phyloP scores from a whole-genome alignment of 768 basidiomycete genomes.

The Termitomyces sp. region DNA sequence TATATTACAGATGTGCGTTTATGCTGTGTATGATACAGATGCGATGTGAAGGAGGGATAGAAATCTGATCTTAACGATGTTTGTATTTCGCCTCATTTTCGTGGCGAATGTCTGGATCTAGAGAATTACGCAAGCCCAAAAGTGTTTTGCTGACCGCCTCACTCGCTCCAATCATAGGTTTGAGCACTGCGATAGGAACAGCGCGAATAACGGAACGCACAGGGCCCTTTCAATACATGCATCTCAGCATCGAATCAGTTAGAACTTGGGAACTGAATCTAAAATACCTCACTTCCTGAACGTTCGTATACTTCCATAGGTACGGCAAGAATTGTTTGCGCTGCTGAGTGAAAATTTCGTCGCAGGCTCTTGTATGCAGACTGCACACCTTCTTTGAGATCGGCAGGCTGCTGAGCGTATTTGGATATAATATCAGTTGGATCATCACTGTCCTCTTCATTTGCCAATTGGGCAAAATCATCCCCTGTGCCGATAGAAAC shows the following conservation, averaged over 20 bases:
- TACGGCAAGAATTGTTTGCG: slow-evolving; percentile 96
- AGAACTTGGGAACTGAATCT: background rate
- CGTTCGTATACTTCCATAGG: slow-evolving; percentile 99
- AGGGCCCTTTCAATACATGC: slow-evolving; percentile 56
- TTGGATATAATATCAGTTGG: slow-evolving; percentile 67
- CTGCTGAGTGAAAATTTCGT: slow-evolving; percentile 86
- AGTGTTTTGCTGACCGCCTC: slow-evolving; percentile 96
- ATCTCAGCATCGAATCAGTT: slow-evolving; percentile 1
- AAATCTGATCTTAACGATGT: slow-evolving; percentile 40
- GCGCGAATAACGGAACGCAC: slow-evolving; percentile 93
- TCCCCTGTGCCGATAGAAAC: slow-evolving; percentile 42
- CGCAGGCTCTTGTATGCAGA: slow-evolving; percentile 88
- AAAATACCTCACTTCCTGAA: slow-evolving; percentile 79
- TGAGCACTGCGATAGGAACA: slow-evolving; percentile 94
- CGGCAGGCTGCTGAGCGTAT: slow-evolving; percentile 87
- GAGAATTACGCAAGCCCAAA: slow-evolving; percentile 85
- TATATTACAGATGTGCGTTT: slow-evolving; percentile 4
- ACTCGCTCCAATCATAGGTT: slow-evolving; percentile 96
- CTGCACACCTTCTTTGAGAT: slow-evolving; percentile 82
- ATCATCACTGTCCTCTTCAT: slow-evolving; percentile 35
- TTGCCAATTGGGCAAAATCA: slow-evolving; percentile 21
- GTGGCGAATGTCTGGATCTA: slow-evolving; percentile 78
- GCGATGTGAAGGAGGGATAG: background rate
- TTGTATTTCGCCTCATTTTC: slow-evolving; percentile 97
- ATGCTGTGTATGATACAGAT: slow-evolving; percentile 16